Evolutionary conservation across 2,329 filamentous ascomycete genomes (phyloP).

Genomic region (Cladosporium oxysporum): DNA sequence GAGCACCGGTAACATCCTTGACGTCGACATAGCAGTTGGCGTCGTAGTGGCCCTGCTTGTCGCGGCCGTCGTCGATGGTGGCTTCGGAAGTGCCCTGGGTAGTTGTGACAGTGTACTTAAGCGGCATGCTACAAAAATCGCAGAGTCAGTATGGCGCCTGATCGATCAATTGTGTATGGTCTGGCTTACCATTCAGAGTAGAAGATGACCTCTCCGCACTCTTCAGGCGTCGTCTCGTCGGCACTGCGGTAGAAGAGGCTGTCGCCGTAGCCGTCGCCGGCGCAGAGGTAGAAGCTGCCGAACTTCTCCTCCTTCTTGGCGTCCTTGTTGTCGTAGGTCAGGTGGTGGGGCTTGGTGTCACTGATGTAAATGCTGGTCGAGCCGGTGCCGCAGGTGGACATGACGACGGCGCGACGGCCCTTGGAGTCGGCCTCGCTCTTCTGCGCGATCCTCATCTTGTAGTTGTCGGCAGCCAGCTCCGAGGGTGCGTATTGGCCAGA

Average conservation of each 20-base stretch:
- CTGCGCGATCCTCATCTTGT: slow-evolving; percentile 12
- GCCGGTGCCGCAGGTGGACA: slow-evolving; percentile 3
- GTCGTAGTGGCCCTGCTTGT: slow-evolving; percentile 8
- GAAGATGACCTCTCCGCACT: slow-evolving; percentile 16
- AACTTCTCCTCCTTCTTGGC: slow-evolving; percentile 14
- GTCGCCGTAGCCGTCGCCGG: slow-evolving; percentile 3
- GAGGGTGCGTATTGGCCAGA: slow-evolving; percentile 4
- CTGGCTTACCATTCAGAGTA: slow-evolving; percentile 12
- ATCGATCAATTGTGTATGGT: background rate
- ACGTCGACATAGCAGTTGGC: slow-evolving; percentile 10
- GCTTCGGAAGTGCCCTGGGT: background rate
- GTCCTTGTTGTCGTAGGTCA: slow-evolving; percentile 15
- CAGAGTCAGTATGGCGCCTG: background rate
- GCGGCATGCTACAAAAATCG: slow-evolving; percentile 7
- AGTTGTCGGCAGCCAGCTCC: background rate
- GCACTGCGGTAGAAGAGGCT: slow-evolving; percentile 14
- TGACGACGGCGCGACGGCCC: slow-evolving; percentile 12
- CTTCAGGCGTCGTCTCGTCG: slow-evolving; percentile 8
- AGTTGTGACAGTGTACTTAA: slow-evolving; percentile 1
- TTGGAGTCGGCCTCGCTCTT: slow-evolving; percentile 4
- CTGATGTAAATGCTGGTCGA: slow-evolving; percentile 17
- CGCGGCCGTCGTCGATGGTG: slow-evolving; percentile 1
- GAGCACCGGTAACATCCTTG: background rate
- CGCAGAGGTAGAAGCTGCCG: slow-evolving; percentile 17
- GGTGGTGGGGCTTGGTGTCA: slow-evolving; percentile 7